These are phyloP conservation scores for Neonectria neomacrospora DNA, from an alignment of 2,329 filamentous ascomycete species.

Conservation along the genomic window DNA sequence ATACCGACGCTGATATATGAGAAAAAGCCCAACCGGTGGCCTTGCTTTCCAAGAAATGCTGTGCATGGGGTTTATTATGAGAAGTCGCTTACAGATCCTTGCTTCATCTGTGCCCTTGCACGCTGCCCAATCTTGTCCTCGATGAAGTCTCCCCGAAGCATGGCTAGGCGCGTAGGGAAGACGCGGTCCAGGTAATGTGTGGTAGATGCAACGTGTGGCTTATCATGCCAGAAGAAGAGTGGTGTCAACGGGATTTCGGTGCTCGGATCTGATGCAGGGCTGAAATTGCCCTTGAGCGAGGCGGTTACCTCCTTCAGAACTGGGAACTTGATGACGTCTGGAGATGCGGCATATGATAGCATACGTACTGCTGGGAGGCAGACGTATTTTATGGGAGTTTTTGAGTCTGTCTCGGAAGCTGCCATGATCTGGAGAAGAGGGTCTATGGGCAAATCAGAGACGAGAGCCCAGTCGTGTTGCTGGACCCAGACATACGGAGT, in stretches of 20 bases:
- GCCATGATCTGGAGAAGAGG: conserved; percentile 60
- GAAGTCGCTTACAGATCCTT: conserved; percentile 47
- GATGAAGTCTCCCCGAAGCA: conserved; percentile 65
- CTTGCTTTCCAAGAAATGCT: not conserved
- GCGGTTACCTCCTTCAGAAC: conserved; percentile 55
- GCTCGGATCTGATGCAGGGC: conserved; percentile 6
- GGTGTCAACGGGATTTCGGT: conserved; percentile 60
- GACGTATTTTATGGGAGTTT: conserved; percentile 60
- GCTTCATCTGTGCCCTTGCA: conserved; percentile 67
- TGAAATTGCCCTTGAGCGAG: conserved; percentile 56
- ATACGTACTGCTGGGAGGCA: conserved; percentile 64
- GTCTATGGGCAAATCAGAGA: conserved; percentile 56
- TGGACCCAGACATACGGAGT: conserved; percentile 68
- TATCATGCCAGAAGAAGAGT: conserved; percentile 69
- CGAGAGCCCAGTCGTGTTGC: conserved; percentile 66
- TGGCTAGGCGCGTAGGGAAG: conserved; percentile 61
- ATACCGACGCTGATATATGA: not conserved
- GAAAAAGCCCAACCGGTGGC: not conserved
- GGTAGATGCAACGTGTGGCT: conserved; percentile 63
- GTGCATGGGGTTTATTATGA: not conserved
- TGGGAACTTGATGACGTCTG: conserved; percentile 57
- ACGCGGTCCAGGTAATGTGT: conserved; percentile 61
- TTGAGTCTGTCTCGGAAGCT: conserved; percentile 43
- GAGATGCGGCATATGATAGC: conserved; percentile 61
- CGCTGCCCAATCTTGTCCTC: conserved; percentile 67